Conservation (phyloP, 768 basidiomycete species). For the Mycena vitilis region DNA sequence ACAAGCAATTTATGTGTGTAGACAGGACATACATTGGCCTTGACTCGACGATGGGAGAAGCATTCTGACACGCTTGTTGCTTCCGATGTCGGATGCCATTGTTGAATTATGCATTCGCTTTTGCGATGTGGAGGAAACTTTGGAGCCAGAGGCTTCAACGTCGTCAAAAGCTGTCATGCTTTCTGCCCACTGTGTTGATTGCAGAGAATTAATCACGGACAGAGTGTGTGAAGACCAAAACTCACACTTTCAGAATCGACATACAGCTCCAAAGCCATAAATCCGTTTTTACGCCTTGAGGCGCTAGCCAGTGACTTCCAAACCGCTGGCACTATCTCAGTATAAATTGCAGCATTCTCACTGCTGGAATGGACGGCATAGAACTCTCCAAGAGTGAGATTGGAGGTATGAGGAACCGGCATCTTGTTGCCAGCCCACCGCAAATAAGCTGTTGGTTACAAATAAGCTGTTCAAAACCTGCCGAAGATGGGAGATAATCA, state of each 20-base stretch:
- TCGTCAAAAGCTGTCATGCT: background rate
- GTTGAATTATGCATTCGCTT: background rate
- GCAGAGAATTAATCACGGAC: too few species aligned
- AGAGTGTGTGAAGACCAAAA: background rate
- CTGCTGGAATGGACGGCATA: background rate
- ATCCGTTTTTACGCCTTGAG: background rate
- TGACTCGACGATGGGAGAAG: background rate
- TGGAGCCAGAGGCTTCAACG: background rate
- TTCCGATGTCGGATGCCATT: background rate
- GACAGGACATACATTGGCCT: too few species aligned
- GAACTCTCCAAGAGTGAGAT: background rate
- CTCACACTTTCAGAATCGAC: background rate
- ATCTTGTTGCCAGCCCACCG: background rate
- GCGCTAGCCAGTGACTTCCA: background rate
- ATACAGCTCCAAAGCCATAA: background rate
- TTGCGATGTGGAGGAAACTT: background rate
- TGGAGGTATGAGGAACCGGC: background rate
- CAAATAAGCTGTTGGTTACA: too few species aligned
- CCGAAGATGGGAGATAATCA: background rate
- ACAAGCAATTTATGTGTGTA: too few species aligned
- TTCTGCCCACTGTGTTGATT: background rate
- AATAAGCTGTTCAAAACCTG: background rate
- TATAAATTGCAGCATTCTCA: conserved; percentile 1
- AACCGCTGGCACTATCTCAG: background rate
- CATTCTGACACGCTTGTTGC: background rate